A percentile compares a stretch with the other conserved stretches of the same genome.
Conservation (phyloP, 2,329 filamentous ascomycete species). For the Colletotrichum sp. region DNA sequence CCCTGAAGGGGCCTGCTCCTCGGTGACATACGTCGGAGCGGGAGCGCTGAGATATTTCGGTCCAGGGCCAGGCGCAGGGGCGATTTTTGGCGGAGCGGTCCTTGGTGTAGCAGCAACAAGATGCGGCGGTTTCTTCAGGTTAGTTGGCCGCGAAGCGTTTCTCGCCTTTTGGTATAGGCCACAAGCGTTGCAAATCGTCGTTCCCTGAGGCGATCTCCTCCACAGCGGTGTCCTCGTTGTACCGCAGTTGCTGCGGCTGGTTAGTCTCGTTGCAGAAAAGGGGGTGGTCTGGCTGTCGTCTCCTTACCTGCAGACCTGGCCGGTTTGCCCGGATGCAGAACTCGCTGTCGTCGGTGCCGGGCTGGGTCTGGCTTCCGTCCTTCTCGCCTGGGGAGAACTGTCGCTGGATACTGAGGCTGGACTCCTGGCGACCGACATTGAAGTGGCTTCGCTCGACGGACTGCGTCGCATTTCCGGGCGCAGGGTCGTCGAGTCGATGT, state of each 20-base stretch:
- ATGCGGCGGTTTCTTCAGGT: conserved; percentile 78
- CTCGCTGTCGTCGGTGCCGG: conserved; percentile 9
- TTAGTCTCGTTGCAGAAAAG: conserved; percentile 24
- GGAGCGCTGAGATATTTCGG: conserved; percentile 46
- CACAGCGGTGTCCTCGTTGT: conserved; percentile 94
- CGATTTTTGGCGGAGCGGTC: conserved; percentile 43
- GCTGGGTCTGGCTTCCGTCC: conserved; percentile 9
- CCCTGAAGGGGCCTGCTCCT: conserved; percentile 77
- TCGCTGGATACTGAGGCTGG: conserved; percentile 15
- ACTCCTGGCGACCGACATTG: conserved; percentile 17
- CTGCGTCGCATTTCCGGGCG: conserved; percentile 11
- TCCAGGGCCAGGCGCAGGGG: conserved; percentile 34
- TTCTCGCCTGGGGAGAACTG: conserved; percentile 5
- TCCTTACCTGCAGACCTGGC: conserved; percentile 73
- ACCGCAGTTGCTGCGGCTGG: conserved; percentile 78
- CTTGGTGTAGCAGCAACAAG: conserved; percentile 50
- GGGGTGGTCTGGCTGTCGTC: neutral
- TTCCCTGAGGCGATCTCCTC: conserved; percentile 90
- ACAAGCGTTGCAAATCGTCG: conserved; percentile 97
- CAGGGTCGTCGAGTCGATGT: neutral
- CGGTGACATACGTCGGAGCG: conserved; percentile 75
- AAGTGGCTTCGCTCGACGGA: conserved; percentile 19
- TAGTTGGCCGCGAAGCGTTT: conserved; percentile 89
- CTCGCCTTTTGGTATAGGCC: conserved; percentile 93
- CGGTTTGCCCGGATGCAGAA: conserved; percentile 45